Base-by-base conservation (phyloP, 1,139 yeast genomes). In the Pichia sp. region DNA sequence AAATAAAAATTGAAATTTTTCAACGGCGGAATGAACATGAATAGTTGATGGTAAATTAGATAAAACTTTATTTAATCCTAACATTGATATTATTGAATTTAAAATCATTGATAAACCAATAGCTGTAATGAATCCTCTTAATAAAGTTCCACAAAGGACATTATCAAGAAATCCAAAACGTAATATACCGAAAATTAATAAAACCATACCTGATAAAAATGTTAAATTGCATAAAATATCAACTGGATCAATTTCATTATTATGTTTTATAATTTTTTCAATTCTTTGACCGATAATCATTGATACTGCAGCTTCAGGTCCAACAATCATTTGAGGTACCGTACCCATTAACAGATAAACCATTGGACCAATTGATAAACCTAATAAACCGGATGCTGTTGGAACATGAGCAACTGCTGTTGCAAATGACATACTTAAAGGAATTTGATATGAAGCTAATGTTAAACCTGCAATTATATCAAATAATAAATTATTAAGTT, bases 261-360 rank as follows among this genome's bases (percentile, higher is more conserved):
- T 63, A 56, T 82, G 86, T 45, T 76, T 80, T 34, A 78, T 55
- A 3, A 74, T 60, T 11, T 84, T 80, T 51, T 85, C 87, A n/a
- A 89, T 82, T 0, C 94, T 89, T 60, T 87, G 96, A 3, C 97
- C 97, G 3, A 92, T 87, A 36, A 92, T 83, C 60, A 92, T 71
- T 1, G 95, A 85, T 28, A 90, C 84, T 2, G 97, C 96, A 8
- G 92, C 94, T 60, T 92, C 98, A 0, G 98, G 98, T 0, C 97
- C 97, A 7, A 90, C 95, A 45, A 90, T 84, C 96, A 92, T 86
- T 58, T 85, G 95, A 0, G 97, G 97, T 1, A 89, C 96, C 25
- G 96, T 82, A 0, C 98, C 97, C 59, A 90, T 75, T 1, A 90
- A 54, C 43, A 87, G 73, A 60, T 92, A 92, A 4, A 92, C 72